phyloP scores from a whole-genome alignment of 495 filamentous ascomycete genomes.

The Penicillium coprophilum region DNA sequence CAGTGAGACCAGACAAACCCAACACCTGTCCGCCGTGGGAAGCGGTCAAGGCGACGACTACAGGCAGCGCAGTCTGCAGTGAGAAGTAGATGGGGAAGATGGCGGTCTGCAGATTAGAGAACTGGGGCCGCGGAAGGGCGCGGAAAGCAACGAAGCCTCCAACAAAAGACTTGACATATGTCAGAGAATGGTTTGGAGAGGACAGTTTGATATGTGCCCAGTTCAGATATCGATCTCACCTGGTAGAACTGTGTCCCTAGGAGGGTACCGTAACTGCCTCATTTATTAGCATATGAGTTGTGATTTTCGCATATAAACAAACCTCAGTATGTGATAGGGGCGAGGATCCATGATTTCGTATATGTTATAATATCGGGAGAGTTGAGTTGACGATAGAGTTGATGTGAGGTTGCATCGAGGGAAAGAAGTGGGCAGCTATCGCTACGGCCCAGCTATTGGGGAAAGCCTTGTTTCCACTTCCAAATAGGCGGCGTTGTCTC shows the following conservation, averaged over 20 bases:
- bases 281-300: not conserved
- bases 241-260: constrained; percentile 79
- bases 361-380: not conserved
- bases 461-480: constrained; percentile 10
- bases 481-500: not conserved
- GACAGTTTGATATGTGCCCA: not conserved
- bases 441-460: not conserved
- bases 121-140: constrained; percentile 74
- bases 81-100: constrained; percentile 87
- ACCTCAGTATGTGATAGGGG: constrained; percentile 79
- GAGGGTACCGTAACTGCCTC: constrained; percentile 70
- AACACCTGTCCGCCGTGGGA: constrained; percentile 48
- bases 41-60: constrained; percentile 76
- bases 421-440: not conserved
- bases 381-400: constrained; percentile 1
- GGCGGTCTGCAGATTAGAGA: constrained; percentile 70
- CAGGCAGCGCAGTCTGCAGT: constrained; percentile 71
- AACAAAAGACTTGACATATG: constrained; percentile 65
- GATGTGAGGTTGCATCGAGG: constrained; percentile 2
- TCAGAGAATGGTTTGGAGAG: not conserved
- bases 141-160: constrained; percentile 71
- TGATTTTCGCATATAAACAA: constrained; percentile 18
- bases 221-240: constrained; percentile 39
- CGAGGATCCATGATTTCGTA: constrained; percentile 52
- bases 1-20: constrained; percentile 56